Evolutionary conservation across 1,139 yeast species (phyloP).

Genomic region (Candida frijolesensis): DNA sequence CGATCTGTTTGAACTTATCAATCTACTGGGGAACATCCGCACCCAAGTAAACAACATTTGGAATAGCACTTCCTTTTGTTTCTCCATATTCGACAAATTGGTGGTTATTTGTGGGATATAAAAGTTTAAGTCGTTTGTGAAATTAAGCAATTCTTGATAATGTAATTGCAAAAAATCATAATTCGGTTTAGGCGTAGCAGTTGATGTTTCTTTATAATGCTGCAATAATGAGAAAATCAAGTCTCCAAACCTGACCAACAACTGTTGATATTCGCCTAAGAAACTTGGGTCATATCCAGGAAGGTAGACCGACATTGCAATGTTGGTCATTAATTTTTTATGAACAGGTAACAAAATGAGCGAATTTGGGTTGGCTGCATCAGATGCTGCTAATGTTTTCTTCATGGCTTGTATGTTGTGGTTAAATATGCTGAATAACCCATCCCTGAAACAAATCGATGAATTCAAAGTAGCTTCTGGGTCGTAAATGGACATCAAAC

Average conservation of each 20-base stretch:
- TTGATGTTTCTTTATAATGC: constrained; percentile 5
- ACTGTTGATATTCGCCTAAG: constrained; percentile 29
- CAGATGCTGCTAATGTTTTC: constrained; percentile 11
- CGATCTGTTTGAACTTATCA: constrained; percentile 24
- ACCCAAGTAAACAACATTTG: constrained; percentile 45
- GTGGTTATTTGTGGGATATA: constrained; percentile 32
- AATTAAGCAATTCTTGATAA: constrained; percentile 27
- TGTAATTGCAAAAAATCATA: constrained; percentile 10
- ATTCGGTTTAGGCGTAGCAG: constrained; percentile 1
- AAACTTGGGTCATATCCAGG: constrained; percentile 41
- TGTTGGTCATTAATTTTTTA: constrained; percentile 39
- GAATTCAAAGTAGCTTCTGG: constrained; percentile 48
- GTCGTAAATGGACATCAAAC: constrained; percentile 47
- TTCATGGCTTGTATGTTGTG: constrained; percentile 29
- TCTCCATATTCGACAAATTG: constrained; percentile 27
- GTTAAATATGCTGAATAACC: constrained; percentile 40
- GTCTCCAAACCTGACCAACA: constrained; percentile 24
- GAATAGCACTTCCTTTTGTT: constrained; percentile 40
- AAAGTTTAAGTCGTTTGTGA: constrained; percentile 25
- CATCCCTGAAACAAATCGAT: constrained; percentile 44
- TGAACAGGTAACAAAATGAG: constrained; percentile 34
- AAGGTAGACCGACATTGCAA: constrained; percentile 38
- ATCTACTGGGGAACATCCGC: constrained; percentile 34
- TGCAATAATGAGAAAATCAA: constrained; percentile 10
- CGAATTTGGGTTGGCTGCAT: constrained; percentile 6